Evolutionary conservation across 352 stramenopile species (phyloP), one percentile per base, ranked within the genome.

Genomic region (Pythium sp.): DNA sequence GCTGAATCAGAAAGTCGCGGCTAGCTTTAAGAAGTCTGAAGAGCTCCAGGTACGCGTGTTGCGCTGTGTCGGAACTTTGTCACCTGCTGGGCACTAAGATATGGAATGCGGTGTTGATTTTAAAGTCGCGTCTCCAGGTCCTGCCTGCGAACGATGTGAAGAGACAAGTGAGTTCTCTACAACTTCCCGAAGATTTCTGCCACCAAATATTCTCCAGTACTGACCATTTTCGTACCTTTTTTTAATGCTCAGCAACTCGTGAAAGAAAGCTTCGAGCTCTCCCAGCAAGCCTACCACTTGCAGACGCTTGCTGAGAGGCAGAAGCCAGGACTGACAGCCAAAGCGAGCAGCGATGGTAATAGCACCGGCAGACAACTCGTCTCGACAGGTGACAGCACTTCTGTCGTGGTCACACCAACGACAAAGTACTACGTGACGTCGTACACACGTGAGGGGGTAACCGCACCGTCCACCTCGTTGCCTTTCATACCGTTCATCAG

Each of bases 241-340:
- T 46, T 43, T n/a, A n/a, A 12, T 46, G 41, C 5, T 0, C 41
- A 87, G 77, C 58, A 80, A 64, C 67, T 81, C 46, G 41, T 62
- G 11, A 76, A 79, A 38, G 73, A 87, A 24, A 80, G 77, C 22
- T 66, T 86, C 14, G 65, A 72, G 36, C 53, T 84, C 14, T 85
- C 80, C 4, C 82, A 90, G 63, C 71, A 88, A 67, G 82, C 73
- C 8, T 86, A 89, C 30, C 77, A 78, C 32, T 38, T 89, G 9
- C 75, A 86, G 72, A 69, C 74, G 15, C 58, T 89, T 18, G 74
- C 68, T 36, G 79, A 87, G 34, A 63, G 46, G 49, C 30, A 22
- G 15, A 30, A 51, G 7, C 55, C 20, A 43, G 32, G 15, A 20
- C 8, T 15, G 24, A 5, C 43, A 2, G 6, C 11, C 18, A 32